Percentiles rank a stretch among this genome's conserved stretches.
Evolutionary conservation across 148 eudicot genomes (phyloP).

Genomic region (Rhododendron henanense): DNA sequence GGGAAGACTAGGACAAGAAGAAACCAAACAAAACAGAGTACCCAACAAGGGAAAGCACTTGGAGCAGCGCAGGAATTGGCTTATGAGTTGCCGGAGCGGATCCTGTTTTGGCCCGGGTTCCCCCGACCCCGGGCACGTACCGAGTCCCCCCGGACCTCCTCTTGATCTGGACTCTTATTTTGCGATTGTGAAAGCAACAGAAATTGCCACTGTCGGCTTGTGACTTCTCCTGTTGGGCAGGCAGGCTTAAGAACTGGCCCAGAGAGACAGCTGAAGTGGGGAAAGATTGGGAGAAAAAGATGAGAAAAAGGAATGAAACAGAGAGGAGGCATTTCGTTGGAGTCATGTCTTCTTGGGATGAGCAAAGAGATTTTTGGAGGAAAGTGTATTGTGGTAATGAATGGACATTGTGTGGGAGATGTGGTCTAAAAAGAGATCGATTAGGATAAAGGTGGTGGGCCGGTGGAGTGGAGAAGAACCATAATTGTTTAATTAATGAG

Average conservation of each 20-base stretch:
- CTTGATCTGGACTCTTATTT: conserved; percentile 20
- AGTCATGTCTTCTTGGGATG: neutral
- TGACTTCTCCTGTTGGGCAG: neutral
- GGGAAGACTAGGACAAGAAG: conserved; percentile 8
- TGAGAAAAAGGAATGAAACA: neutral
- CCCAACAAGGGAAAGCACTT: neutral
- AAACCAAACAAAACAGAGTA: conserved; percentile 12
- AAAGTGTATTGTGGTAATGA: neutral
- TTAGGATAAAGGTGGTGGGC: neutral
- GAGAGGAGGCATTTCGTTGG: neutral
- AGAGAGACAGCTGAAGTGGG: conserved; percentile 7
- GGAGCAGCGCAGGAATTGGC: neutral
- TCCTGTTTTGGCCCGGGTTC: neutral
- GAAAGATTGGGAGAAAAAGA: neutral
- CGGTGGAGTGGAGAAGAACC: too few relatives aligned
- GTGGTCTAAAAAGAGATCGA: too few relatives aligned
- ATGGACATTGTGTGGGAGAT: neutral
- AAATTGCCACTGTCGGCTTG: neutral
- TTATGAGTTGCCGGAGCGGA: conserved; percentile 4
- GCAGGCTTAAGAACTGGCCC: neutral
- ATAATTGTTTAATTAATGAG: too few relatives aligned
- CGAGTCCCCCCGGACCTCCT: neutral
- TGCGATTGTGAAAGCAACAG: neutral
- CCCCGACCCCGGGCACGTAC: neutral
- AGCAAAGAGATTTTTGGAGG: neutral